Conservation (phyloP, 768 basidiomycete genomes). For the Kwoniella pini region DNA sequence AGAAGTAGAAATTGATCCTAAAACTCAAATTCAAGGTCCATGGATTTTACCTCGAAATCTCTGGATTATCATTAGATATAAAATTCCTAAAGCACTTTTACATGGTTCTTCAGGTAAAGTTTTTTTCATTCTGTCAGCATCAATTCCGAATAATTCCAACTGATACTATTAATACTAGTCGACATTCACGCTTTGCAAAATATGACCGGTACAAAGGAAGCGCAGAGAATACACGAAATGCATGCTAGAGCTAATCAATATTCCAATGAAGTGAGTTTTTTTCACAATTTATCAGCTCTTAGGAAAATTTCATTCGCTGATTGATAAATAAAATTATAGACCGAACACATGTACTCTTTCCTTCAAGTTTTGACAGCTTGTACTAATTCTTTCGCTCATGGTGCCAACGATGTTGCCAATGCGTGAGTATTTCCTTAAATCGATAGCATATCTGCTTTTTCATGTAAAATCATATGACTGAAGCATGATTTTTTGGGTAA, state of each 20-base stretch:
- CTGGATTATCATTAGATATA: constrained; percentile 55
- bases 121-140: no score
- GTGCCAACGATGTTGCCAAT: constrained; percentile 57
- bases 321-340: no score
- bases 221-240: constrained; percentile 45
- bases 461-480: no score
- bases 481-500: no score
- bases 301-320: not conserved
- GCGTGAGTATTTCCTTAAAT: constrained; percentile 18
- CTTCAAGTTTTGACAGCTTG: constrained; percentile 58
- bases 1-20: constrained; percentile 32
- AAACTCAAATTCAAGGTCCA: constrained; percentile 46
- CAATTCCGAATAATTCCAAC: no score
- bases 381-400: constrained; percentile 58
- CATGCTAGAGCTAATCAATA: constrained; percentile 54
- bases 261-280: constrained; percentile 53
- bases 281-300: not conserved
- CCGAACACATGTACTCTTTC: constrained; percentile 58
- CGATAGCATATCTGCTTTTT: no score
- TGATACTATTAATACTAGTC: constrained; percentile 17
- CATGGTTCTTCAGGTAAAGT: constrained; percentile 28
- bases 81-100: constrained; percentile 36
- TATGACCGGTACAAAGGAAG: constrained; percentile 34
- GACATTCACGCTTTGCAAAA: constrained; percentile 49
- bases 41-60: constrained; percentile 55